Conservation (phyloP, 768 basidiomycete genomes). For the Pleurotus citrinopileatus region DNA sequence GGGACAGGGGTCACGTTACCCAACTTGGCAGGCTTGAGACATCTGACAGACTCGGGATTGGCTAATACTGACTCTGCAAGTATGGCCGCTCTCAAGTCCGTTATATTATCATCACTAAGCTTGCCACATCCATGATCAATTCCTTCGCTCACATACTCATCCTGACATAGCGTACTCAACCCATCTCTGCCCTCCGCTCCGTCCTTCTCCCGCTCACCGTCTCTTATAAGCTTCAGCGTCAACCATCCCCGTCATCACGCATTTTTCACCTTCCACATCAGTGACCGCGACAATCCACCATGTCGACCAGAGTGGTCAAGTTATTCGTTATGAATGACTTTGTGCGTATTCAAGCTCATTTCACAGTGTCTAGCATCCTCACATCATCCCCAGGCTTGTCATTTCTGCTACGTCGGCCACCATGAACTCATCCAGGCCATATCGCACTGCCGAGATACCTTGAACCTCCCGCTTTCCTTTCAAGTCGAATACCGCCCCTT, state of each 20-base stretch:
- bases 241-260: not conserved
- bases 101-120: conserved; percentile 10
- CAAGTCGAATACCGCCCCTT: conserved; percentile 53
- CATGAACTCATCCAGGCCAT: conserved; percentile 52
- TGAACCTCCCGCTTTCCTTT: conserved; percentile 46
- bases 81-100: conserved; percentile 5
- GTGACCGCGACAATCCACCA: not conserved
- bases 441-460: conserved; percentile 41
- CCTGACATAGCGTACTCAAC: no score
- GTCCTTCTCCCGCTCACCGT: no score
- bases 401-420: conserved; percentile 51
- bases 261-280: not conserved
- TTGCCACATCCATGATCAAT: conserved; percentile 6
- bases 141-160: not conserved
- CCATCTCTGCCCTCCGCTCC: no score
- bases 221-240: no score
- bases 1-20: not conserved
- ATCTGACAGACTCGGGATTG: conserved; percentile 6
- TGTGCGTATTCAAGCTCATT: conserved; percentile 47
- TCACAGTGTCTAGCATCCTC: not conserved
- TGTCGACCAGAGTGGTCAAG: conserved; percentile 51
- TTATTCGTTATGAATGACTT: conserved; percentile 63
- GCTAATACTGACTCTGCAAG: not conserved
- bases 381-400: conserved; percentile 34
- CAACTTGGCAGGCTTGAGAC: not conserved